Conservation (phyloP, 2,329 filamentous ascomycete species). For the Akanthomyces uredinophilus region DNA sequence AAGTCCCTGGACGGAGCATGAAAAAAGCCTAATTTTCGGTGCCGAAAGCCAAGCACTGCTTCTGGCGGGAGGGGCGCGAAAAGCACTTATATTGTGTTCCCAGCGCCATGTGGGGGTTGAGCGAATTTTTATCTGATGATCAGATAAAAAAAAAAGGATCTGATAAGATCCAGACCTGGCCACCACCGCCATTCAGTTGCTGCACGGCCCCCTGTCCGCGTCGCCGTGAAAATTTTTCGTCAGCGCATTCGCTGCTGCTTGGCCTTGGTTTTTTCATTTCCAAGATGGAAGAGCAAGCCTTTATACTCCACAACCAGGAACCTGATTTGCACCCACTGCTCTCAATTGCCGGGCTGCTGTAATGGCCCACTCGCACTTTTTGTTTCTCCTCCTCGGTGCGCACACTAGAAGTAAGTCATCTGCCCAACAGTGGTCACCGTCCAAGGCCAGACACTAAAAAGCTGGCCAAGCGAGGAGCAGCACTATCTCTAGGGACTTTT, state of each 20-base stretch:
- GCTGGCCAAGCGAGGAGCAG: too few species aligned
- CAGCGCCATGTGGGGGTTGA: constrained; percentile 29
- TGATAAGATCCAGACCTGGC: constrained; percentile 32
- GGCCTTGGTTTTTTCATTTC: background rate
- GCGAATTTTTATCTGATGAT: constrained; percentile 48
- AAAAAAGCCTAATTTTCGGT: background rate
- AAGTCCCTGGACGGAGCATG: background rate
- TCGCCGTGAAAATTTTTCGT: constrained; percentile 2
- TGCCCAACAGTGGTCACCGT: background rate
- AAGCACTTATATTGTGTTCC: constrained; percentile 11
- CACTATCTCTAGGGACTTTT: background rate
- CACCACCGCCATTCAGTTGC: background rate
- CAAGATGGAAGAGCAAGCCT: background rate
- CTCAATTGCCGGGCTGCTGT: constrained; percentile 6
- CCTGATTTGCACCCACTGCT: background rate
- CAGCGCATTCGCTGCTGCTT: background rate
- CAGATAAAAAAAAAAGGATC: constrained; percentile 46
- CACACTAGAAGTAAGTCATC: background rate
- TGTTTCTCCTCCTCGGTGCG: background rate
- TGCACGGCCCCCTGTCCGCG: background rate
- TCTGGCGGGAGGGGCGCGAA: constrained; percentile 8
- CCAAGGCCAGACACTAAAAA: too few species aligned
- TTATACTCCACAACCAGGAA: constrained; percentile 7
- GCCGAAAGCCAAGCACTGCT: background rate
- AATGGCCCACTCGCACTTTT: constrained; percentile 7